Base-by-base conservation (phyloP, 306 rosid genomes). In the Fragaria vesca region DNA sequence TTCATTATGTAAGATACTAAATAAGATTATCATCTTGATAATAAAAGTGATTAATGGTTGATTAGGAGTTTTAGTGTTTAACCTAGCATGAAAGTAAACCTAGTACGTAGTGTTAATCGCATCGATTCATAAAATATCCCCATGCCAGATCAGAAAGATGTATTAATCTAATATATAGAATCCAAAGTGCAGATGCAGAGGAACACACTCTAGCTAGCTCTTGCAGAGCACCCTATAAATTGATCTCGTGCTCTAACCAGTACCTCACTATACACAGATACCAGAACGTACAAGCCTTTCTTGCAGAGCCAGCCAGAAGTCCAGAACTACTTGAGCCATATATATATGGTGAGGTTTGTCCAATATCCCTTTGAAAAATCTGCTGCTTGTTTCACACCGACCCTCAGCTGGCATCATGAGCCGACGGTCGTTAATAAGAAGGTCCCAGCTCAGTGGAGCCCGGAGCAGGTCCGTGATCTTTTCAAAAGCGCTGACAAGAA, bases 401-500 rank as follows among this genome's bases (percentile, higher is more conserved):
- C 40, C 34, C 34, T 32, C 34, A 2, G 34, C 34, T 32, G 34
- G 34, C 34, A 32, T 32, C 34, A 32, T 32, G 20, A 26, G 11
- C 12, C 1, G 38, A 28, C 21, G 9, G 26, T 16, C 20, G 2
- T 30, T 7, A 20, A 11, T 3, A 30, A 18, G 17, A 30, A 10
- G 12, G 0, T 26, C 12, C 10, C 18, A 9, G 60, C 58, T 10
- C 40, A 34, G 9, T 81, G 66, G 80, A 58, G 24, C 7, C 70
- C 51, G 40, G 52, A 77, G 0, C 80, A 78, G 50, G 30, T 84
- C 12, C 21, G 32, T 20, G 51, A 61, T 15, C 13, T 75, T 51
- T 83, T 83, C 71, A 67, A 50, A 4, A 51, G 50, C 38, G 28
- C 17, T 5, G 85, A 82, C 58, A 26, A 4, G 36, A 43, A 70